Evolutionary conservation across 768 basidiomycete species (phyloP).

Genomic region (Russula olivacea): DNA sequence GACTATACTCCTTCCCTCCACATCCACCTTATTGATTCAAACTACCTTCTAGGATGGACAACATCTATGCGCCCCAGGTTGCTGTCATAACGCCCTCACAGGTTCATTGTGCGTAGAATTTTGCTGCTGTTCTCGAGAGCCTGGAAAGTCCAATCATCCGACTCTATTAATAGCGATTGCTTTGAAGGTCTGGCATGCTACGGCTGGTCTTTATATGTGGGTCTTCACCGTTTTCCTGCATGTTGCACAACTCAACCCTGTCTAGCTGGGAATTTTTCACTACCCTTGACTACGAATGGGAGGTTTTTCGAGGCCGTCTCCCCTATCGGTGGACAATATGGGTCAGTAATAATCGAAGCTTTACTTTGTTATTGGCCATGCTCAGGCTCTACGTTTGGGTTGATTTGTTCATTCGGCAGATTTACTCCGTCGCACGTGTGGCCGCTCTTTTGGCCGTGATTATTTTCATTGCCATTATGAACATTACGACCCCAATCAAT

Average conservation of each 20-base stretch:
- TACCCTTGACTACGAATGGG: not conserved
- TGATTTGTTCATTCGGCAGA: not conserved
- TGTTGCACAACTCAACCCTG: not conserved
- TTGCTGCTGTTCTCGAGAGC: not conserved
- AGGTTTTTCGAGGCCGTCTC: not conserved
- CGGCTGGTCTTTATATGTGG: not conserved
- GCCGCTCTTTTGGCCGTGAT: not conserved
- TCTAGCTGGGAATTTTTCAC: not conserved
- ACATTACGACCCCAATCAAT: not conserved
- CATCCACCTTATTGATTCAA: not conserved
- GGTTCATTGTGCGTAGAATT: not conserved
- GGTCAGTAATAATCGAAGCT: too few species aligned
- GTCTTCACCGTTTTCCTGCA: not conserved
- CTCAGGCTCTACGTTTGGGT: not conserved
- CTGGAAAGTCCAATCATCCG: not conserved
- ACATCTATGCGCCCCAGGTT: not conserved
- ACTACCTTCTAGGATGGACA: not conserved
- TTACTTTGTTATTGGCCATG: not conserved
- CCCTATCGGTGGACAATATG: not conserved
- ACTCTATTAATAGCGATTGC: not conserved
- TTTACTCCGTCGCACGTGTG: not conserved
- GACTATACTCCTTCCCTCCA: not conserved
- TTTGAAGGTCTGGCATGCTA: not conserved
- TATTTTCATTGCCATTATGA: not conserved
- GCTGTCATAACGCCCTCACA: not conserved